These are phyloP conservation scores for Fagopyrum homotropicum DNA, from an alignment of 148 eudicot species.

Conservation along the genomic window DNA sequence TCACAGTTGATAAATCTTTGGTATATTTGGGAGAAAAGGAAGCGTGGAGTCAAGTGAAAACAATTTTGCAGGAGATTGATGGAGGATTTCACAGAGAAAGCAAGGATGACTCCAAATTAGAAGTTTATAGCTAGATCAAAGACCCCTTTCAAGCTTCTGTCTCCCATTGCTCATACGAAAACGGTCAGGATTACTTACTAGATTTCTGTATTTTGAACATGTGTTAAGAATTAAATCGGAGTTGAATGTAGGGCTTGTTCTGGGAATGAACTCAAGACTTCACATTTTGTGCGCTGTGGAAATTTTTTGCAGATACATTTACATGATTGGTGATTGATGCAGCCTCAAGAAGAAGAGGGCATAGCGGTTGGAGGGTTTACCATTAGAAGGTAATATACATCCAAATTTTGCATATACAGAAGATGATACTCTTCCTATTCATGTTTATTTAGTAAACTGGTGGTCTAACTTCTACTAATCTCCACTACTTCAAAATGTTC, in stretches of 20 bases:
- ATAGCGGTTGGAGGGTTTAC: constrained; percentile 2
- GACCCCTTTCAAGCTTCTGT: constrained; percentile 2
- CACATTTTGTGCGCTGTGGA: background rate
- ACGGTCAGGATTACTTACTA: background rate
- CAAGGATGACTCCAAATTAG: background rate
- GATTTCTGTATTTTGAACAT: background rate
- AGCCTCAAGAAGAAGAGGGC: constrained; percentile 1
- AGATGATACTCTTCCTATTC: no score
- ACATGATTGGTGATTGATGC: constrained; percentile 4
- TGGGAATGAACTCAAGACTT: background rate
- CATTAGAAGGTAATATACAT: background rate
- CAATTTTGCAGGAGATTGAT: background rate
- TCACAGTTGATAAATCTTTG: no score
- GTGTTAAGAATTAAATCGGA: background rate
- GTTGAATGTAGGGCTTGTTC: background rate
- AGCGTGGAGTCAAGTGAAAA: background rate
- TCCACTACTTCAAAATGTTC: no score
- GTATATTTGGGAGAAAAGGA: no score
- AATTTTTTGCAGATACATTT: constrained; percentile 1
- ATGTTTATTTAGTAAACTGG: no score
- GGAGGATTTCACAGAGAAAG: background rate
- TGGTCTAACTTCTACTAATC: no score
- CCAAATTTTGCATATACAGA: no score
- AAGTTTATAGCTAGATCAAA: background rate
- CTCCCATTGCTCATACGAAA: constrained; percentile 6